Evolutionary conservation across 2,329 filamentous ascomycete genomes (phyloP), one percentile per base, ranked within the genome.

Genomic region (Fusarium protoensiforme): DNA sequence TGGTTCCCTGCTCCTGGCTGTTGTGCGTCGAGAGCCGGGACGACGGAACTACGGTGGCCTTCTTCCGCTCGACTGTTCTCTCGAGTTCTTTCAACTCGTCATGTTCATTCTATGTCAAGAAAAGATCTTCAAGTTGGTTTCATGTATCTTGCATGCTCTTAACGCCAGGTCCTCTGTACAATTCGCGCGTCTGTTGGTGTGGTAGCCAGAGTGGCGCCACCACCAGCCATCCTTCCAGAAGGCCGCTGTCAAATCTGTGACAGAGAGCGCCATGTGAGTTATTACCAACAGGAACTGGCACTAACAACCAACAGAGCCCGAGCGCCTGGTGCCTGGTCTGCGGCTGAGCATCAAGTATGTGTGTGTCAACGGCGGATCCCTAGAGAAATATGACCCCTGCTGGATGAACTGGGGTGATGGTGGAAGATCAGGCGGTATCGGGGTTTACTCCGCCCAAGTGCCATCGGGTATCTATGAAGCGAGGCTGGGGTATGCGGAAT

Each of bases 391-490:
- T 13, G 18, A 29, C 38, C 36, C 56, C 20, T 41, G 54, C 6
- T 58, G 56, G 35, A 58, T 38, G 14, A 18, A 20, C 24, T 27
- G 18, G 22, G 35, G 36, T 14, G n/a, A n/a, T 33, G 38, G 36
- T 48, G 31, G 13, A 36, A 22, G 39, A 61, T 14, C 29, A 61
- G 39, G 58, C 39, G 39, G 29, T 31, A 60, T 39, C 56, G 35
- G 54, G 14, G 22, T 58, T 36, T 39, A 35, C 54, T 58, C 54
- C 35, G 22, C 35, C 36, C 22, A n/a, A n/a, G 18, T 39, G 56
- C 56, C 56, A 58, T 58, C 56, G 56, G 56, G 35, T 41, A 58
- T 58, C 57, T 35, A 31, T 35, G 38, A 60, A 59, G 56, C 36
- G 56, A 59, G 53, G 36, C 57, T 35, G 39, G 57, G 57, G 57